Evolutionary conservation across 139 green algal species (phyloP), one percentile per base, ranked within the genome.

Genomic region (Marvania coccoides): DNA sequence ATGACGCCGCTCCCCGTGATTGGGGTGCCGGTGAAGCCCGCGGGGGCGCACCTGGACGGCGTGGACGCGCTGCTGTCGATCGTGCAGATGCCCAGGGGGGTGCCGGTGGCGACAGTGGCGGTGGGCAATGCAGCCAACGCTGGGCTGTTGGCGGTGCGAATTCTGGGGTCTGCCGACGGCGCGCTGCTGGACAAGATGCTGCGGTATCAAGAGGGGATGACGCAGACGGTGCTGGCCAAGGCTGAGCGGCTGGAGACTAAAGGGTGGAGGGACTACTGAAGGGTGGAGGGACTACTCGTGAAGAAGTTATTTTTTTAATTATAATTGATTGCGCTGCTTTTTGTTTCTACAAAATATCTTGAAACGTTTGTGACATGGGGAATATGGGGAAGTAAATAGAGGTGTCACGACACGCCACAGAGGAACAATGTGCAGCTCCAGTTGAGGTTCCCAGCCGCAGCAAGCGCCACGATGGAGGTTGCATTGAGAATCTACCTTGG

Each of bases 61-160:
- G 31, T 98, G 55, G 94, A 99, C 66, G 90, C 92, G 0, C 77
- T 98, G 35, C 74, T 97, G 33, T 93, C 81, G 47, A 98, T 98
- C 61, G 83, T 96, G 13, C 88, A 92, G 80, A 97, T 99, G 94
- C 93, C 91, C n/a, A 79, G 81, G 58, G 93, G 91, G 10, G 89
- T 98, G 28, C 92, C 92, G 1, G 94, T 98, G 6, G 94, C 94
- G 1, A 99, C 94, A 2, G 94, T 99, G 7, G 92, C 90, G 24
- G 96, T 99, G 37, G 91, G 93, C 63, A 98, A 97, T 63, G 82
- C 93, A 7, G 81, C 87, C 30, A 99, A 99, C 76, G 94, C 94
- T 4, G 94, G 90, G 2, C 81, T 99, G 51, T 80, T 98, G 29
- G 94, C 92, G 3, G 79, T 83, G 30, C 80, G 94, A 60, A 94